A percentile compares a stretch with the other conserved stretches of the same genome.
Evolutionary conservation across 1,284 basidiomycete species (phyloP).

Genomic region (Moesziomyces sp.): DNA sequence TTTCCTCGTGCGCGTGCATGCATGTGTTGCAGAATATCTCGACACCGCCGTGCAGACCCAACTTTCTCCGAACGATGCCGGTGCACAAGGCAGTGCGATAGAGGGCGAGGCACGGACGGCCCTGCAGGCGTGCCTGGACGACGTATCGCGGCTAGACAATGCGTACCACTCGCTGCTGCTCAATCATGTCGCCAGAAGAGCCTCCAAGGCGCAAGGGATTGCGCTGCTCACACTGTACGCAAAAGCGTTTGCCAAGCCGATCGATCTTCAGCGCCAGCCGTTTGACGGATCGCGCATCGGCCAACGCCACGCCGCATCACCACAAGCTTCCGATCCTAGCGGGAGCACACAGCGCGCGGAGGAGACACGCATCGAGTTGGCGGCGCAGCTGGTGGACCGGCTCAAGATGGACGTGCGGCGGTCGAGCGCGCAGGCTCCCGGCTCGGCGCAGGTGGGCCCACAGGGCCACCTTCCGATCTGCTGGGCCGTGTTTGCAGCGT

Average conservation of each 20-base stretch:
- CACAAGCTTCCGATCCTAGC: neutral
- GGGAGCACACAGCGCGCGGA: neutral
- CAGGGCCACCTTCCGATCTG: constrained; percentile 88
- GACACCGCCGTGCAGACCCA: constrained; percentile 8
- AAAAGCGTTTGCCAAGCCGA: constrained; percentile 42
- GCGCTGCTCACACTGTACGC: constrained; percentile 89
- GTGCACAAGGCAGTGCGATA: neutral
- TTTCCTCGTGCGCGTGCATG: constrained; percentile 75
- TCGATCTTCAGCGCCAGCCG: constrained; percentile 24
- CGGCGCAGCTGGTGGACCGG: constrained; percentile 20
- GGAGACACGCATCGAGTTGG: constrained; percentile 1
- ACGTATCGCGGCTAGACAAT: constrained; percentile 73
- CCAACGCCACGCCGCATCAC: neutral
- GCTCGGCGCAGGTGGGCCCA: neutral
- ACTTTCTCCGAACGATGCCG: neutral
- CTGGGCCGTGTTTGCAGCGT: constrained; percentile 85
- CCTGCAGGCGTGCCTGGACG: constrained; percentile 17
- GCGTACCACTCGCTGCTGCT: constrained; percentile 86
- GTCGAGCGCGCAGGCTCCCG: constrained; percentile 11
- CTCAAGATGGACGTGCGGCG: constrained; percentile 44
- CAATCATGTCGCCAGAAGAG: constrained; percentile 86
- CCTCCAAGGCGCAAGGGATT: constrained; percentile 89
- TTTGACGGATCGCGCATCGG: constrained; percentile 11
- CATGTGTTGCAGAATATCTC: constrained; percentile 14
- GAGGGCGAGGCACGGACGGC: neutral